Conservation (phyloP, 129 eudicot species). For the Escallonia rubra region DNA sequence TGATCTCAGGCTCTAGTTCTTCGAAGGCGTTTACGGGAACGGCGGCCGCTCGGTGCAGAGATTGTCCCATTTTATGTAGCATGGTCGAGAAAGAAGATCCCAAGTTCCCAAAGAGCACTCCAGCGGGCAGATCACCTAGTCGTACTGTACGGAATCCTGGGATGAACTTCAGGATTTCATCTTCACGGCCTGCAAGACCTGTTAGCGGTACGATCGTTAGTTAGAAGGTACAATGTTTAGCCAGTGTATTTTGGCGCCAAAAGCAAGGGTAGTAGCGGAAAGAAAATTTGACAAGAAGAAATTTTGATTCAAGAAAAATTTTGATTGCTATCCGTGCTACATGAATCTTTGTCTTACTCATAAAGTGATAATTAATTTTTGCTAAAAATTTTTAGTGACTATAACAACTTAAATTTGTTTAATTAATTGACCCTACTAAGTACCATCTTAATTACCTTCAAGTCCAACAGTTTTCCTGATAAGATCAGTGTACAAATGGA, state of each 20-base stretch:
- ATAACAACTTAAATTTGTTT: no score
- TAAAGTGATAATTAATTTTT: no score
- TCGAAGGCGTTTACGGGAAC: constrained; percentile 28
- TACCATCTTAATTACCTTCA: background rate
- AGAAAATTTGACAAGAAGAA: no score
- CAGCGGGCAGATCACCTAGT: constrained; percentile 44
- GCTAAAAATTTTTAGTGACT: no score
- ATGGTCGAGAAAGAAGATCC: constrained; percentile 44
- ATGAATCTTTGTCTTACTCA: no score
- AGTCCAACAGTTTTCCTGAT: background rate
- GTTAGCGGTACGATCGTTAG: background rate
- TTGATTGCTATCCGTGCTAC: no score
- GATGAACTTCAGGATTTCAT: constrained; percentile 32
- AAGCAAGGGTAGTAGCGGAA: no score
- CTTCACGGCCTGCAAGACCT: constrained; percentile 28
- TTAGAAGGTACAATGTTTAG: no score
- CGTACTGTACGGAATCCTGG: constrained; percentile 42
- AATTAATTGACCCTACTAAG: no score
- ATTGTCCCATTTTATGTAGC: constrained; percentile 47
- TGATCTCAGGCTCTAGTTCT: constrained; percentile 49
- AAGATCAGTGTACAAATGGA: constrained; percentile 23
- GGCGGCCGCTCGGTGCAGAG: constrained; percentile 41
- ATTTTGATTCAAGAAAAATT: no score
- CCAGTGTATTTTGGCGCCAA: no score
- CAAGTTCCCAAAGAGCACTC: constrained; percentile 36